Evolutionary conservation across 305 asterid species (phyloP).

Genomic region (Fraxinus sp.): DNA sequence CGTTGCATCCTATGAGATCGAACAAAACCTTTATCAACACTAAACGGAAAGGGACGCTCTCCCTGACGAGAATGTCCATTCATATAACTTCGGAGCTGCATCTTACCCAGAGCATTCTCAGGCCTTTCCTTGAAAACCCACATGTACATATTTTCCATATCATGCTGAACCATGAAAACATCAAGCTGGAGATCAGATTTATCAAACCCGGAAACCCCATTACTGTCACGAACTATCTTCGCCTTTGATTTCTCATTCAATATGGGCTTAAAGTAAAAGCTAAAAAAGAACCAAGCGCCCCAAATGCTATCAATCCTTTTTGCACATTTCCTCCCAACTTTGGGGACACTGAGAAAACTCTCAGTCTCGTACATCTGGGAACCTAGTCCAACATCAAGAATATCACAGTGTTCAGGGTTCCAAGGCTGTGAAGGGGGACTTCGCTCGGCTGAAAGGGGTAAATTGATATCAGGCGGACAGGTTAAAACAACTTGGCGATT

Average conservation of each 20-base stretch:
- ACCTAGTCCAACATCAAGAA: not conserved
- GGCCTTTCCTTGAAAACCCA: conserved; percentile 37
- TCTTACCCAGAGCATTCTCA: conserved; percentile 83
- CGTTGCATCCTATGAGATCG: conserved; percentile 92
- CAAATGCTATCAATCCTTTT: conserved; percentile 67
- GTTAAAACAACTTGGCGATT: conserved; percentile 36
- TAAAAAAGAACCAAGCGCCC: conserved; percentile 17
- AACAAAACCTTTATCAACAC: conserved; percentile 78
- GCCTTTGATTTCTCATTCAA: not conserved
- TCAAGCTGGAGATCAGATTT: not conserved
- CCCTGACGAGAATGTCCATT: conserved; percentile 96
- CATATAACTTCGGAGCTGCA: conserved; percentile 94
- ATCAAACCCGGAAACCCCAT: not conserved
- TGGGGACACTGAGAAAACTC: conserved; percentile 33
- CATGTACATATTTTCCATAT: not conserved
- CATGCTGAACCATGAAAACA: not conserved
- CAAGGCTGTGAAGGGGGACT: conserved; percentile 45
- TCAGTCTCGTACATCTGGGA: conserved; percentile 40
- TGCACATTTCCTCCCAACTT: conserved; percentile 41
- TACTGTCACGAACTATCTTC: not conserved
- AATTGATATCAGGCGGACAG: conserved; percentile 23
- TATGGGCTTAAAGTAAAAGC: not conserved
- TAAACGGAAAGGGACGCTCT: conserved; percentile 77
- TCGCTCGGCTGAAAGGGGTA: conserved; percentile 49
- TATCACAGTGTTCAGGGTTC: conserved; percentile 42